phyloP scores from a whole-genome alignment of 2,329 filamentous ascomycete species.

The Beauveria sp. region DNA sequence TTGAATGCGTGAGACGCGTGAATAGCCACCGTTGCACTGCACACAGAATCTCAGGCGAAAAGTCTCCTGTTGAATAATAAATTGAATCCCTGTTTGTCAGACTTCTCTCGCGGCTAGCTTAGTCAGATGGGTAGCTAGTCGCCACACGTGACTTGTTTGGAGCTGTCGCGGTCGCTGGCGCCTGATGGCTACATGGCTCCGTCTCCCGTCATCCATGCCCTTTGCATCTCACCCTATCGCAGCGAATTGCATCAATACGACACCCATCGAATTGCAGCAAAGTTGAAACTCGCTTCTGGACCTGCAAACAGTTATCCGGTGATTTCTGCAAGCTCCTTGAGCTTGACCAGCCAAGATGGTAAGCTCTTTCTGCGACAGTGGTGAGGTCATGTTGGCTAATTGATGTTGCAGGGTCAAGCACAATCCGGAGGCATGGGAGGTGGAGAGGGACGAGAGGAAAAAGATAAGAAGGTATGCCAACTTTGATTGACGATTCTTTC shows the following conservation, averaged over 20 bases:
- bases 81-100: background rate
- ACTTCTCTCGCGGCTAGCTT: background rate
- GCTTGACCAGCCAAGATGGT: slow-evolving; percentile 29
- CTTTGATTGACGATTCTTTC: background rate
- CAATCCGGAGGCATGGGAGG: slow-evolving; percentile 76
- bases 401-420: slow-evolving; percentile 58
- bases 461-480: slow-evolving; percentile 79
- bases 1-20: background rate
- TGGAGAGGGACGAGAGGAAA: slow-evolving; percentile 71
- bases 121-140: background rate
- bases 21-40: background rate
- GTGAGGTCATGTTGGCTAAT: slow-evolving; percentile 10
- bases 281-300: background rate
- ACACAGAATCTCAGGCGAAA: background rate
- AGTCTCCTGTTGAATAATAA: background rate
- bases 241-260: slow-evolving; percentile 17
- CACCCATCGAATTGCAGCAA: slow-evolving; percentile 13
- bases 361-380: slow-evolving; percentile 14
- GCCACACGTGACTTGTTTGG: slow-evolving; percentile 22
- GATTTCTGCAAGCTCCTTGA: slow-evolving; percentile 18
- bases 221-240: slow-evolving; percentile 17
- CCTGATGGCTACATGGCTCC: slow-evolving; percentile 26
- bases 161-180: slow-evolving; percentile 40
- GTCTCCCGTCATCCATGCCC: slow-evolving; percentile 27
- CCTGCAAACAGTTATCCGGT: background rate